Evolutionary conservation across 495 filamentous ascomycete species (phyloP), one percentile per base, ranked within the genome.

Genomic region (Aspergillus biplanus): DNA sequence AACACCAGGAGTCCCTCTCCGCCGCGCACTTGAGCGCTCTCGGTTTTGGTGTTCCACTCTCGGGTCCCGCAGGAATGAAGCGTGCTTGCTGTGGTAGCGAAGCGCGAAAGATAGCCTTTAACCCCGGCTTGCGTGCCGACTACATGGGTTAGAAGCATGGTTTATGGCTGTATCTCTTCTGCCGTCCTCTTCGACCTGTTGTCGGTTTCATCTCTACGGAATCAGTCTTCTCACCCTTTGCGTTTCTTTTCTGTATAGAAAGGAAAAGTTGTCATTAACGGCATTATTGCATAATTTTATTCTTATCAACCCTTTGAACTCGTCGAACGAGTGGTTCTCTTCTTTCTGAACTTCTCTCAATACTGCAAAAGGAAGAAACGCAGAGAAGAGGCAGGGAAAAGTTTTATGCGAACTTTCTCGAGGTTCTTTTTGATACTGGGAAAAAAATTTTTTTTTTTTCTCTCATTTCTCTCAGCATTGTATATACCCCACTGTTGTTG

Each of bases 21-120:
- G 65, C 59, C 12, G 39, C 65, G 9, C 59, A 64, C 11, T 32
- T 75, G 27, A 62, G 61, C 44, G 62, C 68, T n/a, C 59, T 74
- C 12, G 63, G 67, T n/a, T 59, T 64, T 13, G 66, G 54, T 27
- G 64, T 65, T 18, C 65, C 72, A n/a, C 66, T 78, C 16, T 77
- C 76, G 15, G 77, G 77, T 12, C 78, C 75, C 7, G 73, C 67
- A 12, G 78, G 79, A 44, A 81, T 78, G 72, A 81, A 81, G 64
- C 76, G 79, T 50, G 79, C 79, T 49, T 81, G 79, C 69, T 81
- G 79, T 55, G 78, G 77, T 55, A 80, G 75, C 54, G 75, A 80
- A 70, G 75, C 76, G 47, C 66, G 71, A 44, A 77, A 80, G 68
- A 64, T 80, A 52, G 76, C 75, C 6, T 59, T 80, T 12, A 73